Base-by-base conservation (phyloP, 116 monocot species). In the Trichopus zeylanicus region DNA sequence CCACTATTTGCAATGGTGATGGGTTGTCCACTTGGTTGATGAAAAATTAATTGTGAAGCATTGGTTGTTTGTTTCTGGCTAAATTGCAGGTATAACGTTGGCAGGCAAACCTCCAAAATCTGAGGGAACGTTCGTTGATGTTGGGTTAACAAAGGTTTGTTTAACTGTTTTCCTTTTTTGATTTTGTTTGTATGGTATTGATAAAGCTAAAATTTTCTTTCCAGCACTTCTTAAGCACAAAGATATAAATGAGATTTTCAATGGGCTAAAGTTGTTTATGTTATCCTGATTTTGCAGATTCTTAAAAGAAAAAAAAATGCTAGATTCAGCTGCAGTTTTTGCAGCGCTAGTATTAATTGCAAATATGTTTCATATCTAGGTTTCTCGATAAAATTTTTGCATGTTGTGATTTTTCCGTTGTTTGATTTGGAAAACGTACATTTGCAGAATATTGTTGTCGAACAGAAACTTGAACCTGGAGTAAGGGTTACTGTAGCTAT, bases 101-200 rank as follows among this genome's bases (percentile, higher is more conserved):
- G 73, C 81, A 53, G 69, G 70, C 54, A 75, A 67, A 64, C 60
- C 60, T 57, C 58, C 80, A 49, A 52, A 55, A 48, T 51, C 64
- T 28, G 51, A 62, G 27, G 87, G 90, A 46, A 97, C 90, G 52
- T 67, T 73, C 61, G 84, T 97, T 69, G 86, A 97, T 81, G 95
- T 97, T 70, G 95, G 95, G 7, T 87, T 97, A 67, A 79, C 58
- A 72, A 97, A 97, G 90, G 95, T 94, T 28, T 64, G 65, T 26
- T 67, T 62, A 51, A 8, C 28, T 61, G 15, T 19, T 49, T 49
- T 16, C 23, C 49, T n/a, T n/a, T n/a, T n/a, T n/a, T n/a, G n/a
- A n/a, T n/a, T n/a, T n/a, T n/a, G n/a, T n/a, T n/a, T n/a, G n/a
- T n/a, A n/a, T n/a, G n/a, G n/a, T n/a, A n/a, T n/a, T n/a, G n/a